Base-by-base conservation (phyloP, 2,329 filamentous ascomycete genomes). In the Cadophora gregata region DNA sequence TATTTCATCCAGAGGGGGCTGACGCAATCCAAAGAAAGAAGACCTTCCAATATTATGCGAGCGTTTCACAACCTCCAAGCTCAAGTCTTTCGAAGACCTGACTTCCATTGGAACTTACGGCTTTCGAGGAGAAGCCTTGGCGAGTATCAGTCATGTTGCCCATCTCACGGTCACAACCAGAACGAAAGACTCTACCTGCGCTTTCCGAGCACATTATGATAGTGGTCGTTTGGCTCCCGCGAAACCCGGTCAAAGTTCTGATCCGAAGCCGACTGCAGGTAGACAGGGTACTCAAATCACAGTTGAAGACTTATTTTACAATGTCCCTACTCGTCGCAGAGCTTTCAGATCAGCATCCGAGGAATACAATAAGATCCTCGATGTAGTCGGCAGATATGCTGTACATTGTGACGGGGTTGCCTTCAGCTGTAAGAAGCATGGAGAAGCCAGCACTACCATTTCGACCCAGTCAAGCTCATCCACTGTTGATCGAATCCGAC, bases 71-170 rank as follows among this genome's bases (percentile, higher is more conserved):
- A 99, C 96, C 0, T 98, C 95, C 14, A 99, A 99, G 78, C 85
- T 99, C 66, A 93, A 96, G 73, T 87, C 88, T 5, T 99, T 99
- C 72, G 95, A 98, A 78, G 96, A 99, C 77, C 83, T 99, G 58
- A 88, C 88, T 48, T 92, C 90, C 4, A 98, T 99, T 71, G 90
- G 89, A 60, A 98, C 96, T 1, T 99, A 99, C 78, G 96, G 96
- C n/a, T 99, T 99, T 76, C 91, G 96, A 62, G 96, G 96, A 64
- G 96, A 99, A 80, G 96, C 96, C 3, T 81, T 99, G 63, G 96
- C 96, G 16, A 98, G 96, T 80, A 99, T 99, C 78, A 98, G 95
- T 76, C 96, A 99, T 77, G 97, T 99, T 74, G 95, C 96, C 38
- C 96, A 99, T 81, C 84, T 99, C 25, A 93, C 90, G 4, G 93